Conservation (phyloP, 2,329 filamentous ascomycete species). For the Epicoccum nigrum region DNA sequence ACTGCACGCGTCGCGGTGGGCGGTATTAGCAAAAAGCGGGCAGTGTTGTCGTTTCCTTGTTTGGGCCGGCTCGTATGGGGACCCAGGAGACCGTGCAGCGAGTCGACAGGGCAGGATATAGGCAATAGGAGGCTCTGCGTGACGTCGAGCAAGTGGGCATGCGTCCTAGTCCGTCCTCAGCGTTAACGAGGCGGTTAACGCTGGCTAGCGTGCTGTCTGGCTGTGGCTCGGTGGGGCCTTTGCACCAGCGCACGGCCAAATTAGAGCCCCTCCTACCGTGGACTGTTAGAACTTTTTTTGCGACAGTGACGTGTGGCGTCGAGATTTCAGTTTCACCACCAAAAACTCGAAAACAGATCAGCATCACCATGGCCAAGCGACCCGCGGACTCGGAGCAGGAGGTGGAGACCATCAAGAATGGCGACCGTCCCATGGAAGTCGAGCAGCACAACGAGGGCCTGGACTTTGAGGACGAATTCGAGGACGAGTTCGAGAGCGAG, state of each 20-base stretch:
- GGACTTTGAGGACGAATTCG: conserved; percentile 95
- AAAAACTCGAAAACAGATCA: neutral
- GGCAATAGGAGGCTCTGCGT: conserved; percentile 17
- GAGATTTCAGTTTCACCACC: neutral
- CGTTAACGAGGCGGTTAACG: neutral
- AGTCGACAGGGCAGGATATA: conserved; percentile 1
- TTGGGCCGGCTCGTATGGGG: conserved; percentile 13
- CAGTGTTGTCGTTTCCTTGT: neutral
- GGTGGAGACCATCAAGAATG: conserved; percentile 63
- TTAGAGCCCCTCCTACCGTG: too few relatives aligned
- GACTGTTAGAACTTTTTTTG: neutral
- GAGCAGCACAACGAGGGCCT: conserved; percentile 57
- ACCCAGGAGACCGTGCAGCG: conserved; percentile 9
- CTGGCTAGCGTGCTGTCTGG: neutral
- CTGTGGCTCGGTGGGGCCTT: neutral
- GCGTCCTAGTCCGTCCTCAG: too few relatives aligned
- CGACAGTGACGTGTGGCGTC: conserved; percentile 1
- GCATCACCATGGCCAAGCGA: conserved; percentile 66
- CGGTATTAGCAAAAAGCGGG: neutral
- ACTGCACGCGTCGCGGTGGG: conserved; percentile 35
- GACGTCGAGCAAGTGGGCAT: conserved; percentile 4
- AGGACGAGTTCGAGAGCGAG: conserved; percentile 87
- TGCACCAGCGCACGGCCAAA: neutral
- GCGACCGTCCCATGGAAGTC: conserved; percentile 62
- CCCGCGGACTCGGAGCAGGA: conserved; percentile 60